Evolutionary conservation across 768 basidiomycete genomes (phyloP).

Genomic region (Macrolepiota dolichaula): DNA sequence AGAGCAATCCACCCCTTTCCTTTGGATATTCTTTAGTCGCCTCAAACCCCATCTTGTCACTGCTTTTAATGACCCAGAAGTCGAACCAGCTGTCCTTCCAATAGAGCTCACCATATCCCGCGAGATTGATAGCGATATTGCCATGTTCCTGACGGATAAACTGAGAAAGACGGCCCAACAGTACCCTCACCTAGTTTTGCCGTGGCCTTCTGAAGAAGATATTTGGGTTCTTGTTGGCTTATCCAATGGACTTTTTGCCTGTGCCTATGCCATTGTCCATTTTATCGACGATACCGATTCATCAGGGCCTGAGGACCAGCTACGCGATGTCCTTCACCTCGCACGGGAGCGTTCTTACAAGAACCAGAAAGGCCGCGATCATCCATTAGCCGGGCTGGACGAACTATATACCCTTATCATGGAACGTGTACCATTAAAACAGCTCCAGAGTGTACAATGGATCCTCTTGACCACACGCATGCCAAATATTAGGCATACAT

Average conservation of each 20-base stretch:
- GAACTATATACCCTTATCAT: background rate
- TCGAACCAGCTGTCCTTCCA: background rate
- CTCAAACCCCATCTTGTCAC: slow-evolving; percentile 1
- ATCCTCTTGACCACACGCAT: background rate
- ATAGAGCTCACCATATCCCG: slow-evolving; percentile 9
- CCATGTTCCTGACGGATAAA: slow-evolving; percentile 3
- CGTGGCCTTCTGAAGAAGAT: slow-evolving; percentile 9
- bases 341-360: background rate
- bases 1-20: background rate
- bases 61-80: background rate
- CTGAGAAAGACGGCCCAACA: background rate
- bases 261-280: background rate
- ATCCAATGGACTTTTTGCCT: slow-evolving; percentile 2
- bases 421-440: background rate
- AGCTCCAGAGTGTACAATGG: background rate
- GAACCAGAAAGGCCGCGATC: background rate
- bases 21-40: background rate
- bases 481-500: background rate
- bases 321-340: background rate
- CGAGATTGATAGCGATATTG: slow-evolving; percentile 8
- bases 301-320: background rate
- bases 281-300: slow-evolving; percentile 3
- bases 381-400: background rate
- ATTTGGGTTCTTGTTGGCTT: background rate
- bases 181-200: background rate